Conservation (phyloP, 768 basidiomycete species). For the Pulveroboletus sp. region DNA sequence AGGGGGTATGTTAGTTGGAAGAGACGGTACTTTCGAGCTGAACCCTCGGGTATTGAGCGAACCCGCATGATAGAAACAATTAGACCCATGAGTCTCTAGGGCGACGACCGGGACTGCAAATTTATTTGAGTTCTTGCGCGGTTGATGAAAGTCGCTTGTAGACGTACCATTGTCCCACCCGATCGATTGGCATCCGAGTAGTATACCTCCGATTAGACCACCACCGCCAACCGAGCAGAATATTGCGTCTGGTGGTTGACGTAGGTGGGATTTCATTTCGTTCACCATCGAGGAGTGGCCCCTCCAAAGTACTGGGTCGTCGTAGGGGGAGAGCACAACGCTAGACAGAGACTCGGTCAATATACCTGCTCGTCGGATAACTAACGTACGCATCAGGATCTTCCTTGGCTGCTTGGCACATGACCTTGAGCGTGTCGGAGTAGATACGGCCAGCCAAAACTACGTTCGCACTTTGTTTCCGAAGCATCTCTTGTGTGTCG, state of each 20-base stretch:
- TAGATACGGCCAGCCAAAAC: slow-evolving; percentile 56
- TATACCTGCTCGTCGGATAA: background rate
- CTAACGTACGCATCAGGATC: slow-evolving; percentile 51
- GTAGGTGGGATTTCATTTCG: slow-evolving; percentile 56
- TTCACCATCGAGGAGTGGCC: slow-evolving; percentile 72
- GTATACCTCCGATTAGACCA: slow-evolving; percentile 65
- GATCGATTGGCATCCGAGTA: slow-evolving; percentile 56
- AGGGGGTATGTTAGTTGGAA: slow-evolving; percentile 25
- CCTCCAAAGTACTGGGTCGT: slow-evolving; percentile 65
- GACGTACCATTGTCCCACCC: slow-evolving; percentile 67
- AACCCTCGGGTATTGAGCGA: slow-evolving; percentile 45
- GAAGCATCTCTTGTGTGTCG: slow-evolving; percentile 47
- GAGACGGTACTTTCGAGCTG: slow-evolving; percentile 29
- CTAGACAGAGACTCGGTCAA: slow-evolving; percentile 31
- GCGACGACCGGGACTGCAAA: slow-evolving; percentile 60
- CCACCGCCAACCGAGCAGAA: slow-evolving; percentile 78
- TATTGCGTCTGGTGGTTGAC: slow-evolving; percentile 58
- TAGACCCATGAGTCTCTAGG: slow-evolving; percentile 66
- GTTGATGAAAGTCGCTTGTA: background rate
- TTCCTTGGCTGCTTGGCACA: slow-evolving; percentile 39
- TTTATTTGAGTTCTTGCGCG: background rate
- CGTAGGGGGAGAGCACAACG: slow-evolving; percentile 67
- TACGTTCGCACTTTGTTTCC: slow-evolving; percentile 51
- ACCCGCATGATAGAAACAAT: slow-evolving; percentile 70
- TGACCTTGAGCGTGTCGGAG: slow-evolving; percentile 50